phyloP scores from a whole-genome alignment of 352 stramenopile genomes.

The Halophytophthora polymorphica region DNA sequence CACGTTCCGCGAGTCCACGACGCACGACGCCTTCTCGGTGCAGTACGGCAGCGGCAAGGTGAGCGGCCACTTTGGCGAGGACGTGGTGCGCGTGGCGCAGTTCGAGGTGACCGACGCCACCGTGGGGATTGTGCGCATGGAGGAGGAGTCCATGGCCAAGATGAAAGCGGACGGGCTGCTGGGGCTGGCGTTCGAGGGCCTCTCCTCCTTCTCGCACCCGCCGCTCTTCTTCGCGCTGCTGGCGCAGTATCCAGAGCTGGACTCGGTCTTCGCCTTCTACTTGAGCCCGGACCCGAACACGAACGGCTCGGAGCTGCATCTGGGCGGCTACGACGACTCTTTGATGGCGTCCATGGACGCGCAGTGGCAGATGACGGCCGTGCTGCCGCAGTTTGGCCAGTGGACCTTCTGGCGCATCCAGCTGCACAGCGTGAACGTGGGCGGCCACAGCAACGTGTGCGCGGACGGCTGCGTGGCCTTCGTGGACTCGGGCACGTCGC shows the following conservation, averaged over 20 bases:
- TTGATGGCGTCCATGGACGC: constrained; percentile 47
- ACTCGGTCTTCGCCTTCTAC: constrained; percentile 95
- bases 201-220: constrained; percentile 81
- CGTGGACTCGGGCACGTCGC: constrained; percentile 96
- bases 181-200: constrained; percentile 93
- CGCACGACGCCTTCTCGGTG: constrained; percentile 52
- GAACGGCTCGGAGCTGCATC: constrained; percentile 67
- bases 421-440: constrained; percentile 63
- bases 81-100: constrained; percentile 48
- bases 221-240: constrained; percentile 68
- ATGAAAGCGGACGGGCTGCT: constrained; percentile 94
- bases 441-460: constrained; percentile 40
- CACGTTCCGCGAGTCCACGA: constrained; percentile 35
- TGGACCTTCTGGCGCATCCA: constrained; percentile 84
- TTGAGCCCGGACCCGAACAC: constrained; percentile 88
- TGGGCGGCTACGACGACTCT: constrained; percentile 61
- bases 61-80: constrained; percentile 52
- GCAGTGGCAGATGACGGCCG: constrained; percentile 67
- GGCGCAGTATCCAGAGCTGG: constrained; percentile 54
- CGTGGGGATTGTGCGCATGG: constrained; percentile 57
- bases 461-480: constrained; percentile 83
- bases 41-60: constrained; percentile 78
- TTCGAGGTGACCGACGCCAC: constrained; percentile 44
- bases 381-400: constrained; percentile 72
- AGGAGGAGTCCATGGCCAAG: constrained; percentile 75